Conservation (phyloP, 345 rosid species). For the Populus euphratica region DNA sequence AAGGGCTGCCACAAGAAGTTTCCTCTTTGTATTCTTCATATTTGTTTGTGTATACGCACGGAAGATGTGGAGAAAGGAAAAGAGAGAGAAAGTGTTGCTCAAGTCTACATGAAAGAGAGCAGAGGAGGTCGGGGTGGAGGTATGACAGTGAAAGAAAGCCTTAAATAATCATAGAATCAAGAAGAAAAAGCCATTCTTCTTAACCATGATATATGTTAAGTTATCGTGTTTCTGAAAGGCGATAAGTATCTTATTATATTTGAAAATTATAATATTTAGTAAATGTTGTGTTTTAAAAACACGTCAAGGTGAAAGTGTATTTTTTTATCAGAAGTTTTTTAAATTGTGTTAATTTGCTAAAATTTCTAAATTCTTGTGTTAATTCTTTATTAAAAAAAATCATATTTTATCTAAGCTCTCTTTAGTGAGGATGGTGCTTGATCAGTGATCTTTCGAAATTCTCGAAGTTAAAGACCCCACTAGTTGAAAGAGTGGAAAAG, state of each 20-base stretch:
- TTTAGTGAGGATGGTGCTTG: slow-evolving; percentile 26
- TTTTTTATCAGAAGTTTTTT: accelerated
- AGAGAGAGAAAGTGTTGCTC: slow-evolving; percentile 6
- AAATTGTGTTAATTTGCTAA: no score
- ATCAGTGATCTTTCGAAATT: slow-evolving; percentile 35
- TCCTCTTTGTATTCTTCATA: slow-evolving; percentile 41
- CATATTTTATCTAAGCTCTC: not conserved
- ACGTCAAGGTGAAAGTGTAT: no score
- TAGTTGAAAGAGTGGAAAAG: slow-evolving; percentile 44
- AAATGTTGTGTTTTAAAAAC: no score
- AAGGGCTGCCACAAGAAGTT: slow-evolving; percentile 39
- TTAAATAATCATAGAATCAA: slow-evolving; percentile 37
- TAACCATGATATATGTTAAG: no score
- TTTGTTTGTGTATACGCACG: not conserved
- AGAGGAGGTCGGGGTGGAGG: slow-evolving; percentile 12
- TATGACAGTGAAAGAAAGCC: slow-evolving; percentile 27
- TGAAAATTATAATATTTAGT: no score
- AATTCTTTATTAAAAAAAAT: no score
- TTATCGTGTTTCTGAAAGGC: no score
- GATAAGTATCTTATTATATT: accelerated
- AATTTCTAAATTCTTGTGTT: no score
- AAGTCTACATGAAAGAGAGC: slow-evolving; percentile 3
- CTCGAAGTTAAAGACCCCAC: slow-evolving; percentile 59
- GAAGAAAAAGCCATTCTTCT: slow-evolving; percentile 3
- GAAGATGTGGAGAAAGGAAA: not conserved